phyloP scores from a whole-genome alignment of 2,329 filamentous ascomycete species.

The Paraconiothyrium sp. region DNA sequence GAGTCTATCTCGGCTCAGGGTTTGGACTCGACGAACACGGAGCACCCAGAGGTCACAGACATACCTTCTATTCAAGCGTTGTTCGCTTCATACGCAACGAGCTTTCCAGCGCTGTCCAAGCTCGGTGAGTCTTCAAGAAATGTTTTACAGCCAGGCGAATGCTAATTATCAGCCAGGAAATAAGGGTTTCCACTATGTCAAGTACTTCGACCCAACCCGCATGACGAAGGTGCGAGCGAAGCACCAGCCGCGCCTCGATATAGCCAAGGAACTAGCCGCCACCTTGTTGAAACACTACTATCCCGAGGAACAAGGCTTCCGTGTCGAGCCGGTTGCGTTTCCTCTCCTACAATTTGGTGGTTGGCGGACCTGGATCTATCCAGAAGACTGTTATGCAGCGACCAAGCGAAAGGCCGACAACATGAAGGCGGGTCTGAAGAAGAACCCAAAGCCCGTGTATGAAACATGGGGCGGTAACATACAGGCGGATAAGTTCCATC shows the following conservation, averaged over 20 bases:
- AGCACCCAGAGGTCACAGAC: neutral
- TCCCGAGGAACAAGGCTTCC: conserved; percentile 30
- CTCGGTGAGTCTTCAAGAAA: neutral
- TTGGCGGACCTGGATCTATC: conserved; percentile 27
- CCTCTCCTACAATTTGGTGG: conserved; percentile 23
- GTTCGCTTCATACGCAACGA: conserved; percentile 1
- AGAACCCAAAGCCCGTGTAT: neutral
- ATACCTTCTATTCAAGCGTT: neutral
- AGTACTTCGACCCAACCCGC: neutral
- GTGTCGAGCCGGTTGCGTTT: conserved; percentile 21
- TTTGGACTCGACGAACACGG: neutral
- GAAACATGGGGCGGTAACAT: neutral
- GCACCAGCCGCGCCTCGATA: conserved; percentile 24
- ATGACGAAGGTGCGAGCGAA: conserved; percentile 5
- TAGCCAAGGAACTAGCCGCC: conserved; percentile 29
- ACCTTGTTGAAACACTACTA: conserved; percentile 37
- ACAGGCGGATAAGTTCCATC: conserved; percentile 21
- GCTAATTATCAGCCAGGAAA: neutral
- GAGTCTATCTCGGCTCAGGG: neutral
- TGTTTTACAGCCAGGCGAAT: neutral
- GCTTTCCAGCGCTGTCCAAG: neutral
- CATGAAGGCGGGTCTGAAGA: conserved; percentile 2
- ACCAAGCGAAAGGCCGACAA: neutral
- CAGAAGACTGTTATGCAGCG: conserved; percentile 17
- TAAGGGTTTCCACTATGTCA: conserved; percentile 3